Percentiles rank a stretch among this genome's conserved stretches.
These are phyloP conservation scores for Brasilioporus rufonigricans DNA, from an alignment of 768 basidiomycete genomes.

Conservation along the genomic window DNA sequence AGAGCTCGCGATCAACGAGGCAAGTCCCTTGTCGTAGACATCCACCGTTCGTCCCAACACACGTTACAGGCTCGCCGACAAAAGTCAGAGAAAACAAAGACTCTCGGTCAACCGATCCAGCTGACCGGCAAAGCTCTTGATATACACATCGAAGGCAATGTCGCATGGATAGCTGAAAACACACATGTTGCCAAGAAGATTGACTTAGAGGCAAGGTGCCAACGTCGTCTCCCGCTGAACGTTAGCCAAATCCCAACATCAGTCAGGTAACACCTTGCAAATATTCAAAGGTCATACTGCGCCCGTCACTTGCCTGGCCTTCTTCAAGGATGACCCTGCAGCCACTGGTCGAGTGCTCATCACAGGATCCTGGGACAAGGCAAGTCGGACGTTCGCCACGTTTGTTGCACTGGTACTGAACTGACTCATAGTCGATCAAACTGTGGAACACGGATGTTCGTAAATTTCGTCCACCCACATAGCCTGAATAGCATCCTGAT, in stretches of 20 bases:
- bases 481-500: neutral
- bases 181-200: constrained; percentile 70
- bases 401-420: constrained; percentile 6
- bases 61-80: constrained; percentile 57
- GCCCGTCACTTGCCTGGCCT: constrained; percentile 82
- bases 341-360: constrained; percentile 57
- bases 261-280: constrained; percentile 81
- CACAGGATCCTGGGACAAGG: constrained; percentile 95
- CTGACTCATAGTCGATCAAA: constrained; percentile 65
- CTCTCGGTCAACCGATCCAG: constrained; percentile 75
- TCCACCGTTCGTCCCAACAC: neutral
- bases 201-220: constrained; percentile 63
- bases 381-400: constrained; percentile 22
- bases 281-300: constrained; percentile 83
- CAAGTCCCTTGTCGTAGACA: neutral
- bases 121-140: constrained; percentile 73
- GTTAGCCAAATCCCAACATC: constrained; percentile 13
- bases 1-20: constrained; percentile 32
- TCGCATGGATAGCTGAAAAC: constrained; percentile 89
- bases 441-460: constrained; percentile 78
- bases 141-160: constrained; percentile 58
- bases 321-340: constrained; percentile 46
- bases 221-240: constrained; percentile 4
- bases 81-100: constrained; percentile 70
- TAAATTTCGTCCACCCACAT: neutral